Percentiles rank a stretch among this genome's conserved stretches.
Conservation (phyloP, 192 early-diverging fungal species). For the Gigaspora rosea region DNA sequence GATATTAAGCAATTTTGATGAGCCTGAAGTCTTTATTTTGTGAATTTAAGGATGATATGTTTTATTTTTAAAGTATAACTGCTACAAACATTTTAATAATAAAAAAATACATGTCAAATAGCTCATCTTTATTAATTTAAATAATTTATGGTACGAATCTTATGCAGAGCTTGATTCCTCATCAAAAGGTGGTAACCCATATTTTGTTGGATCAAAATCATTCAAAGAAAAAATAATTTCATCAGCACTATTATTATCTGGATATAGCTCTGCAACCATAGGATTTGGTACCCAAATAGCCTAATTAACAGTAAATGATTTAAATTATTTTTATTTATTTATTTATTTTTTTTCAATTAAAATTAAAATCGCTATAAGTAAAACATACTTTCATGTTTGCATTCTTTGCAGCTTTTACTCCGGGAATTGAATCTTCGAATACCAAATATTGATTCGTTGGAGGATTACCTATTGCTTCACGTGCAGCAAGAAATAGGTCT, state of each 20-base stretch:
- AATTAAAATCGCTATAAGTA: background rate
- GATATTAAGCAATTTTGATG: too few relatives aligned
- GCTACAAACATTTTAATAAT: too few relatives aligned
- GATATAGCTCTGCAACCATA: constrained; percentile 47
- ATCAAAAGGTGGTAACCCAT: constrained; percentile 56
- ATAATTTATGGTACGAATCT: too few relatives aligned
- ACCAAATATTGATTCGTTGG: constrained; percentile 70
- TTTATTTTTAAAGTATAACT: too few relatives aligned
- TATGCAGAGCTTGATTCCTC: background rate
- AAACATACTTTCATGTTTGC: constrained; percentile 73
- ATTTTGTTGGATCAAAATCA: constrained; percentile 68
- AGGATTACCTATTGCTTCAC: constrained; percentile 48
- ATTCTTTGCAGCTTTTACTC: constrained; percentile 77
- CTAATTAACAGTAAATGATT: background rate
- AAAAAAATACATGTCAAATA: too few relatives aligned
- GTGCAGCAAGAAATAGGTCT: constrained; percentile 76
- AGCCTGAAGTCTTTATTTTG: too few relatives aligned
- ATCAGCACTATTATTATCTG: constrained; percentile 50
- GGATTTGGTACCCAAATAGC: constrained; percentile 86
- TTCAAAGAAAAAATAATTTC: constrained; percentile 62
- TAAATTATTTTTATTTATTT: too few relatives aligned
- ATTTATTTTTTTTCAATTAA: background rate
- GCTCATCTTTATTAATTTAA: too few relatives aligned
- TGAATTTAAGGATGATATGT: too few relatives aligned
- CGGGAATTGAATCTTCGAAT: constrained; percentile 90